Conservation (phyloP, 192 early-diverging fungal species). For the Geosiphon pyriformis region DNA sequence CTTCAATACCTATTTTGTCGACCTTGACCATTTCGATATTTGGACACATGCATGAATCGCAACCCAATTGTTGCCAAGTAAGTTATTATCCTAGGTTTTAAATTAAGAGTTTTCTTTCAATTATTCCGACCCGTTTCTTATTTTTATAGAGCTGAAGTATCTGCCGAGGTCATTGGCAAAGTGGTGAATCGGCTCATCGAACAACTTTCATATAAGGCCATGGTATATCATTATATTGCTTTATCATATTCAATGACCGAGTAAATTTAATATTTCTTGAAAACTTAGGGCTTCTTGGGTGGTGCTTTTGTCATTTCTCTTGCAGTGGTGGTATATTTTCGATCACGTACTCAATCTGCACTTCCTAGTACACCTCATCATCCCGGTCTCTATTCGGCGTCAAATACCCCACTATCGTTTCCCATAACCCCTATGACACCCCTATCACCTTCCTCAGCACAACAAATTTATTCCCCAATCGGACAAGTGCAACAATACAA, state of each 20-base stretch:
- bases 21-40: neutral
- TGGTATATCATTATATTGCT: neutral
- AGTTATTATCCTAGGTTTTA: neutral
- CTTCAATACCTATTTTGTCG: neutral
- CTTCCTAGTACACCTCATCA: neutral
- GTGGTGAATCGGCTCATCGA: slow-evolving; percentile 9
- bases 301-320: neutral
- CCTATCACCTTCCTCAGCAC: neutral
- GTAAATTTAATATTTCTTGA: neutral
- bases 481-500: neutral
- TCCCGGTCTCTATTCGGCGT: neutral
- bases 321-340: neutral
- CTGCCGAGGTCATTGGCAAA: slow-evolving; percentile 2
- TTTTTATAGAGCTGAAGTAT: slow-evolving; percentile 9
- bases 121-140: neutral
- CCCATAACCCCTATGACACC: neutral
- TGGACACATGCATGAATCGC: slow-evolving; percentile 16
- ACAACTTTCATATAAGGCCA: slow-evolving; percentile 16
- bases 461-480: neutral
- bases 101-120: neutral
- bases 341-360: neutral
- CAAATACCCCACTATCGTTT: neutral
- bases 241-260: neutral
- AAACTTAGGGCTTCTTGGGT: neutral
- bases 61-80: slow-evolving; percentile 15